Evolutionary conservation across 2,329 filamentous ascomycete species (phyloP), one percentile per base, ranked within the genome.

Genomic region (Emmonsiellopsis sp.): DNA sequence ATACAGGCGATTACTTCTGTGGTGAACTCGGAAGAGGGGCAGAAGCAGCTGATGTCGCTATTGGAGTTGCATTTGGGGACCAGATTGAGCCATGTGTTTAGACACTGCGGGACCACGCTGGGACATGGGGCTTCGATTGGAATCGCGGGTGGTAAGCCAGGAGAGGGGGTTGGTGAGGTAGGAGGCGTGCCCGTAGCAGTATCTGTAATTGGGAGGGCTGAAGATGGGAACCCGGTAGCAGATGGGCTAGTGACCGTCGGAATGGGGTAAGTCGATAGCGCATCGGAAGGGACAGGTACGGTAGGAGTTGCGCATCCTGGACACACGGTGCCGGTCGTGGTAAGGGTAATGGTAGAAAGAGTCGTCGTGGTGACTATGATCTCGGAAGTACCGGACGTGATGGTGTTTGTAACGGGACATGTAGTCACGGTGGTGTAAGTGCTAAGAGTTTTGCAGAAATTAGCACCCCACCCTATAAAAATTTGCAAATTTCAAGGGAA

Each of bases 11-110:
- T 92, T 68, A 96, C 83, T 66, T 84, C 85, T 70, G 83, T 77
- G 66, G 90, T 87, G 73, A 93, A 92, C 53, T 82, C 75, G 56
- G 79, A 70, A 67, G 86, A 80, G 62, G 87, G 86, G 83, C 92
- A 97, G 85, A 88, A 95, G 82, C 92, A 97, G 60, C 74, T 72
- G 55, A 79, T 73, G 66, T 95, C 89, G 43, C 86, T 85, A 83
- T 95, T 95, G 75, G 88, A 84, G 63, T 79, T 79, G 82, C 92
- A 97, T 67, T 80, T 76, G 50, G 86, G 80, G 9, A 70, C 60
- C 57, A 78, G 73, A 68, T 82, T 80, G 65, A 95, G 73, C 88
- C 89, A 96, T 64, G 90, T 94, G 81, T 92, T 93, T 73, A 97
- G 76, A 78, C 92, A 97, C 67, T 83, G 83, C 58, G 92, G 91